Evolutionary conservation across 345 rosid species (phyloP), one percentile per base, ranked within the genome.

Genomic region (Moricandia moricandioides): DNA sequence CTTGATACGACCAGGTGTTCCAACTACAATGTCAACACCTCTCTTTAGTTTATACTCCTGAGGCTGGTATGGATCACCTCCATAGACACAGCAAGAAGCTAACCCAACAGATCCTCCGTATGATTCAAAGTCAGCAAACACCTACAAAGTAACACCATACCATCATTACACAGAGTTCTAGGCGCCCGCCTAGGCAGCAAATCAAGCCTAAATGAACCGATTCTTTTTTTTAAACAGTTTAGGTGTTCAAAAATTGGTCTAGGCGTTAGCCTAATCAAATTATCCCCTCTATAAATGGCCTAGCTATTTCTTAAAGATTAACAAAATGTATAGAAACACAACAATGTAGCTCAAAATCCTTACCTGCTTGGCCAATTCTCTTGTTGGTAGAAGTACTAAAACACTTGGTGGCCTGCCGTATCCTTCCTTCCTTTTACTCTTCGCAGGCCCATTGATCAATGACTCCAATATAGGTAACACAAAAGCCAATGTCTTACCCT

Each of bases 401-500:
- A 92, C 97, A 75, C 93, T 87, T 0, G 99, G 98, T 11, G 92
- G 79, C 82, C 94, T 85, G 14, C 97, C 94, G 72, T 90, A 79
- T 34, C 98, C 98, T 17, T 87, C 91, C 79, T 83, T 89, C 73
- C 86, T 89, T 4, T 81, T 70, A 26, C 78, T 65, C 62, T 87
- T 91, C 1, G 89, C 72, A 10, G 83, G 88, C 7, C 98, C 97
- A 52, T 87, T 92, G 12, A 85, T 83, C 72, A 96, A 72, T 6
- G 97, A 92, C 80, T 96, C 99, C 82, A 96, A 70, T 71, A 96
- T 86, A 11, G 98, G 99, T 84, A 96, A 82, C 82, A 96, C 97
- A 83, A 96, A 96, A 7, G 99, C 99, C 72, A 96, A 78, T 43
- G 97, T 96, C 80, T 92, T 96, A 27, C 99, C 99, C 99, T 91